A percentile compares a stretch with the other conserved stretches of the same genome.
These are phyloP conservation scores for Magnolia changhungtana DNA, from an alignment of 164 flowering plant genomes.

Conservation along the genomic window DNA sequence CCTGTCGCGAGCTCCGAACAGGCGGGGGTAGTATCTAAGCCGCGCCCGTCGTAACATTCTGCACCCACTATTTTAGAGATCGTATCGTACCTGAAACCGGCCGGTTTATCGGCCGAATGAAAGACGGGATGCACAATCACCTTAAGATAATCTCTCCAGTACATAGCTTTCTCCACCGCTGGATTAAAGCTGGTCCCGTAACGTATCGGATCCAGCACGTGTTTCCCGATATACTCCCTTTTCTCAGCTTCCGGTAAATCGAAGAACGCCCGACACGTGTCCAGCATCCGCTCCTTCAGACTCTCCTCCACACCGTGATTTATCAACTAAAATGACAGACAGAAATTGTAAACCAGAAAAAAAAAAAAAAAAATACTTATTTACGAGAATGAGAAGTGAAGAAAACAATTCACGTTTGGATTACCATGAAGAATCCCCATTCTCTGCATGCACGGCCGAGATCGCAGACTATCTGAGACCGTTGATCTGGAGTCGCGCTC, in stretches of 20 bases:
- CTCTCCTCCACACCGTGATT: conserved; percentile 67
- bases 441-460: conserved; percentile 56
- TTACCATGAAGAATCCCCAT: conserved; percentile 89
- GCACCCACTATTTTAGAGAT: neutral
- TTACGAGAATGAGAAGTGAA: conserved; percentile 8
- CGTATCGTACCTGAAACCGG: conserved; percentile 42
- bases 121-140: conserved; percentile 58
- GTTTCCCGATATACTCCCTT: conserved; percentile 29
- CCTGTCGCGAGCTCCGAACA: no score
- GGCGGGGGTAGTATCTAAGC: no score
- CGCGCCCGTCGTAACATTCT: no score
- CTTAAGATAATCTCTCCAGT: conserved; percentile 82
- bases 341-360: neutral
- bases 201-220: conserved; percentile 48
- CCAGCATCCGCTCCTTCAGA: conserved; percentile 34
- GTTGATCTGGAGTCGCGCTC: conserved; percentile 36
- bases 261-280: conserved; percentile 40
- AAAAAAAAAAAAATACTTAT: neutral
- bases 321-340: conserved; percentile 22
- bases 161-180: conserved; percentile 35
- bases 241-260: conserved; percentile 59
- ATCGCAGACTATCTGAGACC: conserved; percentile 38
- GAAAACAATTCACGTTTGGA: neutral
- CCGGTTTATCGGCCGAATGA: conserved; percentile 47
- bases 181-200: conserved; percentile 68